These are phyloP conservation scores for Aspergillus cristatus DNA, from an alignment of 495 filamentous ascomycete genomes.

Conservation along the genomic window DNA sequence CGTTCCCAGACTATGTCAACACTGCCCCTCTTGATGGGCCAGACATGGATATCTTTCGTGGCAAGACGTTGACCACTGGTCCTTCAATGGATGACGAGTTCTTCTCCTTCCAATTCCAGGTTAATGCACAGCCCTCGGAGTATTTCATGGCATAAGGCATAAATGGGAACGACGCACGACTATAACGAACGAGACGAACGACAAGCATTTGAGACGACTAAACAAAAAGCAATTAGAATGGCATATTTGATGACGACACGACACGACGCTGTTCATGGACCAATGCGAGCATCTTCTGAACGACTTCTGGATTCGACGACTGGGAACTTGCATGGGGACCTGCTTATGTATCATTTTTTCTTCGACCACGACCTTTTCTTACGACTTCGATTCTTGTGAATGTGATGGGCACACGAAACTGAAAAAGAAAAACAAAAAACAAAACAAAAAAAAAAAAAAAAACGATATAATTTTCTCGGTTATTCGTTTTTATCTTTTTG, in stretches of 20 bases:
- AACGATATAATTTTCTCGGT: neutral
- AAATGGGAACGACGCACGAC: too few species aligned
- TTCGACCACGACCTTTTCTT: conserved; percentile 9
- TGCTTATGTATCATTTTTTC: conserved; percentile 15
- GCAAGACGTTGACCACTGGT: conserved; percentile 25
- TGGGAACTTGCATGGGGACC: too few species aligned
- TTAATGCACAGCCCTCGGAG: conserved; percentile 19
- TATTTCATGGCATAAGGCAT: conserved; percentile 16
- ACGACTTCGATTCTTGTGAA: neutral
- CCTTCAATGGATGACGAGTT: conserved; percentile 26
- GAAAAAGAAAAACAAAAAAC: too few species aligned
- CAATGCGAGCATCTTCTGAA: too few species aligned
- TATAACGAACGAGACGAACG: too few species aligned
- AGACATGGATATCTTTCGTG: conserved; percentile 27
- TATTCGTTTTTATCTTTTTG: conserved; percentile 25
- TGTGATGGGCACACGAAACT: neutral
- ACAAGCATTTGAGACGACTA: conserved; percentile 10
- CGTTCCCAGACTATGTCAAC: conserved; percentile 28
- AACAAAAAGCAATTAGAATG: neutral
- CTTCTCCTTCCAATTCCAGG: conserved; percentile 27
- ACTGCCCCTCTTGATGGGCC: conserved; percentile 17
- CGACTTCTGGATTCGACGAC: too few species aligned
- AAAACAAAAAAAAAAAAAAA: neutral
- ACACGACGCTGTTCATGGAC: too few species aligned
- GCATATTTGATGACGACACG: neutral